Evolutionary conservation across 1,284 basidiomycete genomes (phyloP), one percentile per base, ranked within the genome.

Genomic region (Ustilago trichophora): DNA sequence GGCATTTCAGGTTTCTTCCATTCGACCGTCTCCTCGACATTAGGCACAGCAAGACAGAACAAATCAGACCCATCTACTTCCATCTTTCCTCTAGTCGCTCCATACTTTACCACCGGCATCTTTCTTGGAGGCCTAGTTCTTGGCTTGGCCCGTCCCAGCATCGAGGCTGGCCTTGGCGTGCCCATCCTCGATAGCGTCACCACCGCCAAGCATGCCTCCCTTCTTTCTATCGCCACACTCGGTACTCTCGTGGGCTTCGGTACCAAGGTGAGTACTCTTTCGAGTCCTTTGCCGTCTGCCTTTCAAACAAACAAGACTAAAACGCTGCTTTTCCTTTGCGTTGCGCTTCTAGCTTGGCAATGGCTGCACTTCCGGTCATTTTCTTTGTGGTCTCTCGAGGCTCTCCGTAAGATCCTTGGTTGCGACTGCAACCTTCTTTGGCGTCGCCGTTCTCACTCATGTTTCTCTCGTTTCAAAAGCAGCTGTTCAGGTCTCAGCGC

Each of bases 361-460:
- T 10, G 80, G 76, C 9, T 82, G 77, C 57, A 80, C 77, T 13
- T 72, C 65, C 9, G 77, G 77, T 4, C 80, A 81, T 50, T 80
- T 80, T 49, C 73, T 81, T 10, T 73, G 78, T 24, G 80, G 80
- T 2, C 57, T 81, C 31, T 74, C 76, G 5, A 71, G 78, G 19
- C 35, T 78, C 18, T 76, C 74, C n/a, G 24, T 58, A 6, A 64
- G 80, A 12, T 76, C 77, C 10, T 18, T 81, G 19, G 65, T 62
- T 4, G 77, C 78, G 21, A 76, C 76, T 25, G 53, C 65, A 10
- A 75, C 72, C 15, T 80, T 80, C 56, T 80, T 78, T 54, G 45
- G 66, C n/a, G 58, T 72, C 34, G 79, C 79, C 9, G 66, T 81
- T 4, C 18, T 68, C 22, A 75, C 78, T 10, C 65, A 77, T 36